Conservation (phyloP, 306 rosid genomes). For the barrel medic (Medicago truncatula) region DNA sequence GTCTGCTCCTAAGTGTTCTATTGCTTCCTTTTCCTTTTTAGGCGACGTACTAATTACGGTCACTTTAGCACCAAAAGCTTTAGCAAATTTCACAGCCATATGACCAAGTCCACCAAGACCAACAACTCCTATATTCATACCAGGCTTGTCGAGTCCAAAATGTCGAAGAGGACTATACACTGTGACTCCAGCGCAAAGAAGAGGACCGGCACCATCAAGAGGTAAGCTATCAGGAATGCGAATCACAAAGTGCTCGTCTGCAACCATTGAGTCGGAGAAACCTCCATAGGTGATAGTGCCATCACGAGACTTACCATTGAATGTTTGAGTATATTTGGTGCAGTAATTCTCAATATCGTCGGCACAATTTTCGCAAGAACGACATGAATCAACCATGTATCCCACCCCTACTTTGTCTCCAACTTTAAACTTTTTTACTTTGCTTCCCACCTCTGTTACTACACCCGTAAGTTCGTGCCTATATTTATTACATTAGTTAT, state of each 20-base stretch:
- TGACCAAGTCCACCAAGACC: slow-evolving; percentile 4
- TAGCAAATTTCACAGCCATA: slow-evolving; percentile 1
- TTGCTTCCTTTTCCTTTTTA: slow-evolving; percentile 5
- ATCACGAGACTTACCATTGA: not conserved
- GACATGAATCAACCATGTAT: slow-evolving; percentile 49
- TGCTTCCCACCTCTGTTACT: slow-evolving; percentile 38
- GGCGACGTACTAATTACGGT: not conserved
- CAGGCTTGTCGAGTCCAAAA: slow-evolving; percentile 40
- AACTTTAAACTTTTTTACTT: slow-evolving; percentile 41
- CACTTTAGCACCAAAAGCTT: not conserved
- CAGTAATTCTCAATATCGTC: slow-evolving; percentile 53
- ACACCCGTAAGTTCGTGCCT: slow-evolving; percentile 57
- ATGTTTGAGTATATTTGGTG: not conserved
- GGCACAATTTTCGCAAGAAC: slow-evolving; percentile 43
- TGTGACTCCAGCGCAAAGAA: slow-evolving; percentile 59
- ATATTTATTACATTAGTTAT: not conserved
- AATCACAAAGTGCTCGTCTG: not conserved
- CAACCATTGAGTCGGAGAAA: not conserved
- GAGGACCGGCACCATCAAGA: slow-evolving; percentile 47
- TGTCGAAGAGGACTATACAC: slow-evolving; percentile 56
- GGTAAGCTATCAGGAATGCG: not conserved
- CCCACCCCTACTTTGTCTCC: slow-evolving; percentile 61
- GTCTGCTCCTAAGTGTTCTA: slow-evolving; percentile 25
- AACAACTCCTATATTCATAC: not conserved
- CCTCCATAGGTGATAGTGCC: not conserved